A percentile compares a stretch with the other conserved stretches of the same genome.
Evolutionary conservation across 306 rosid genomes (phyloP).

Genomic region (Fagus sylvatica): DNA sequence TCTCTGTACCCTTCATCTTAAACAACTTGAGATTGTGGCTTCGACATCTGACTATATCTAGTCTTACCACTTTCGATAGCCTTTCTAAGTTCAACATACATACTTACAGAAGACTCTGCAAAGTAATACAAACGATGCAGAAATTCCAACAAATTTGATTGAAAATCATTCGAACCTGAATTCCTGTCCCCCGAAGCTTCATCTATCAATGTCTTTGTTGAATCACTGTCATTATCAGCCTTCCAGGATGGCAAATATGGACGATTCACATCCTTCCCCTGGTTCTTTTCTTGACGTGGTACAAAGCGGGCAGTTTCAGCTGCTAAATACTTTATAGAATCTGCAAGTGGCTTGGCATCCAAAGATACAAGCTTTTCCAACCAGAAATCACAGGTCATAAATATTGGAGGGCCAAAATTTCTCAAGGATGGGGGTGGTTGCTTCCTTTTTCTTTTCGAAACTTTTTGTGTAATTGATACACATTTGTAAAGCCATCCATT

Average conservation of each 20-base stretch:
- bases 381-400: constrained; percentile 63
- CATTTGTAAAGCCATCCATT: constrained; percentile 81
- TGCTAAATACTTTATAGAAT: constrained; percentile 63
- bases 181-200: constrained; percentile 54
- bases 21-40: constrained; percentile 41
- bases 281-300: constrained; percentile 74
- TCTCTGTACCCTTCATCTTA: constrained; percentile 16
- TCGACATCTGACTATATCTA: constrained; percentile 16
- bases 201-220: constrained; percentile 43
- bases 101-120: constrained; percentile 59
- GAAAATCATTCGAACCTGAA: constrained; percentile 62
- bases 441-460: constrained; percentile 56
- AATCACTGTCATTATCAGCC: constrained; percentile 41
- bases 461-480: constrained; percentile 43
- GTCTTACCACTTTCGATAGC: constrained; percentile 42
- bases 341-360: constrained; percentile 54
- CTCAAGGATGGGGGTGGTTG: constrained; percentile 19
- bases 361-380: constrained; percentile 41
- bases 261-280: constrained; percentile 42
- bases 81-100: constrained; percentile 53
- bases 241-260: constrained; percentile 40
- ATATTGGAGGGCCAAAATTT: constrained; percentile 68
- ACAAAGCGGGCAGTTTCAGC: constrained; percentile 55
- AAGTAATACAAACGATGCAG: constrained; percentile 48
- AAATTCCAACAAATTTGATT: constrained; percentile 57